Percentiles rank a stretch among this genome's conserved stretches.
phyloP scores from a whole-genome alignment of 306 rosid species.

The Gastrolobium villosum region DNA sequence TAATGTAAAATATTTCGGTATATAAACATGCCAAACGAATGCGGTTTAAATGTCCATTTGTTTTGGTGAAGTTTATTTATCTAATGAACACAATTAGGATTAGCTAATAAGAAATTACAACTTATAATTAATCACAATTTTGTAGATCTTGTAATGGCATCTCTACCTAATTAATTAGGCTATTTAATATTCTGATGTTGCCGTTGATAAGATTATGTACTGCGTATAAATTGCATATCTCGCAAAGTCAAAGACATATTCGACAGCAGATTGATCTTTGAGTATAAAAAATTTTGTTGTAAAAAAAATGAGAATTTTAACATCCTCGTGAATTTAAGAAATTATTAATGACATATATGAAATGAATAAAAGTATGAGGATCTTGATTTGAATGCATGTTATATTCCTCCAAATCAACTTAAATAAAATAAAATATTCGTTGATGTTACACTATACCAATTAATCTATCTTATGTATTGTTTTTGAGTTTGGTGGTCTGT shows the following conservation, averaged over 20 bases:
- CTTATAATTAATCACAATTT: background rate
- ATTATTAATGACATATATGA: conserved; percentile 5
- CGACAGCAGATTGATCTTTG: background rate
- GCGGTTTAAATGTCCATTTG: conserved; percentile 47
- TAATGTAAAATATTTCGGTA: conserved; percentile 25
- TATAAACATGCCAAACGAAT: conserved; percentile 35
- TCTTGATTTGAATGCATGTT: conserved; percentile 44
- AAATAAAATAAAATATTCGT: conserved; percentile 24
- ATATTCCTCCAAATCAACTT: conserved; percentile 38
- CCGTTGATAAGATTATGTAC: background rate
- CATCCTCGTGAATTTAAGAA: background rate
- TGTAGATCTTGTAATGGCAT: conserved; percentile 11
- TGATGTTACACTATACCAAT: conserved; percentile 45
- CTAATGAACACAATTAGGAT: background rate
- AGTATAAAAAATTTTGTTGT: background rate
- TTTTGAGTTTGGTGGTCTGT: conserved; percentile 44
- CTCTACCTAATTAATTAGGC: background rate
- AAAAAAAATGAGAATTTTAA: background rate
- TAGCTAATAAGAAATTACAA: background rate
- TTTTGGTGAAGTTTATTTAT: conserved; percentile 39
- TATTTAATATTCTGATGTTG: conserved; percentile 33
- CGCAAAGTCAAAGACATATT: background rate
- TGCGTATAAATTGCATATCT: conserved; percentile 35
- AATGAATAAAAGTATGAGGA: conserved; percentile 15
- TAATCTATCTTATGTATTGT: conserved; percentile 19